Conservation (phyloP, 495 filamentous ascomycete genomes). For the Hypoxylon subgilvum region DNA sequence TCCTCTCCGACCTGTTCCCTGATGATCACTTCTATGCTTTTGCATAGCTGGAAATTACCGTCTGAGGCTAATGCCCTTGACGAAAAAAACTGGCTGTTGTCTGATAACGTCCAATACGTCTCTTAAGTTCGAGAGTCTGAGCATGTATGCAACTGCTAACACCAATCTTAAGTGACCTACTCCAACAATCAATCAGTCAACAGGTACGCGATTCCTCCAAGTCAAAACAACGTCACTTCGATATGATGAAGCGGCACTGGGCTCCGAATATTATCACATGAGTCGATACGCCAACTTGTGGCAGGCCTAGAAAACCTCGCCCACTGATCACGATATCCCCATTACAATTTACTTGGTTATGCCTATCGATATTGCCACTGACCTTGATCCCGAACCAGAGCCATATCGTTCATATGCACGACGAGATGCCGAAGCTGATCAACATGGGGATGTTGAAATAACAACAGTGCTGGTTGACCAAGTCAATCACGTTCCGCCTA, state of each 20-base stretch:
- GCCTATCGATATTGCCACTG: conserved; percentile 6
- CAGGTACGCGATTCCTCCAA: conserved; percentile 20
- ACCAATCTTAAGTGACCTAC: not conserved
- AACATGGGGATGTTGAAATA: no score
- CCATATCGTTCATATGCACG: not conserved
- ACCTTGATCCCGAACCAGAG: conserved; percentile 2
- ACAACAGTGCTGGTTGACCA: no score
- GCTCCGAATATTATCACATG: conserved; percentile 82
- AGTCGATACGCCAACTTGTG: conserved; percentile 91
- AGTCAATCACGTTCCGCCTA: no score
- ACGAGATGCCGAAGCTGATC: no score
- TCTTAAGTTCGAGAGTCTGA: not conserved
- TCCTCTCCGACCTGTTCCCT: conserved; percentile 10
- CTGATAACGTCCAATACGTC: conserved; percentile 64
- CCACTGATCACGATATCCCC: conserved; percentile 74
- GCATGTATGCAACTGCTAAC: conserved; percentile 7
- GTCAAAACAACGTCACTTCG: conserved; percentile 29
- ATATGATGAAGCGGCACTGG: conserved; percentile 99
- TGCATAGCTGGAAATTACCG: conserved; percentile 99
- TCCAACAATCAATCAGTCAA: not conserved
- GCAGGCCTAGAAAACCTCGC: conserved; percentile 99
- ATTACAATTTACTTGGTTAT: not conserved
- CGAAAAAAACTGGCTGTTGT: conserved; percentile 86
- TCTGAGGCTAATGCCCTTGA: conserved; percentile 82
- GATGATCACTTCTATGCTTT: conserved; percentile 81